These are phyloP conservation scores for Serendipita vermifera DNA, from an alignment of 768 basidiomycete species.

Conservation along the genomic window DNA sequence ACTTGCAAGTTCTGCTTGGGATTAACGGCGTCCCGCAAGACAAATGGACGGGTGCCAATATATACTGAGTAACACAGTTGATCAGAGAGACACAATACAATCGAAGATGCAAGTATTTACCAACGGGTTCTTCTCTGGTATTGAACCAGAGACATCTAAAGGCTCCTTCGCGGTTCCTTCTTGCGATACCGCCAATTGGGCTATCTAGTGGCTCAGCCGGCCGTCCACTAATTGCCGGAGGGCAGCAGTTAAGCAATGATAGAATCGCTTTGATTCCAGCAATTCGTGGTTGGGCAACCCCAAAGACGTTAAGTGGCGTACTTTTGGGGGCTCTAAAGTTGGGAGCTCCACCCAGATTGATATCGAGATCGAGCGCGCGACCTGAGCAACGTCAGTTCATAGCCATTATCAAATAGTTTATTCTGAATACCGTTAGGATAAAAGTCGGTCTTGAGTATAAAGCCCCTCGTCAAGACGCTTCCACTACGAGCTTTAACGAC, in stretches of 20 bases:
- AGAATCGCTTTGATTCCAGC: constrained; percentile 85
- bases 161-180: constrained; percentile 17
- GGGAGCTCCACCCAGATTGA: constrained; percentile 87
- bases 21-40: constrained; percentile 74
- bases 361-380: constrained; percentile 77
- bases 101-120: constrained; percentile 32
- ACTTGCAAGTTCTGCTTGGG: constrained; percentile 66
- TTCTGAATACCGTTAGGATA: constrained; percentile 48
- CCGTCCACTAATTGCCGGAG: constrained; percentile 30
- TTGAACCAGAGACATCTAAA: constrained; percentile 87
- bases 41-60: constrained; percentile 54
- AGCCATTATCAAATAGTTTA: constrained; percentile 6
- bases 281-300: constrained; percentile 88
- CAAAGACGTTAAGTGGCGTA: constrained; percentile 79
- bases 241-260: constrained; percentile 65
- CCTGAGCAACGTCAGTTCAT: constrained; percentile 31
- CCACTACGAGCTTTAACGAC: constrained; percentile 75
- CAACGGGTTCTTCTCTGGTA: constrained; percentile 88
- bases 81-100: constrained; percentile 1
- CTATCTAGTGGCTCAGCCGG: constrained; percentile 11
- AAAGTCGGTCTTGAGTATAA: constrained; percentile 90
- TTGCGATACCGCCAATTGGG: background rate
- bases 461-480: constrained; percentile 73
- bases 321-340: constrained; percentile 81
- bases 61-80: constrained; percentile 12